A percentile compares a stretch with the other conserved stretches of the same genome.
These are phyloP conservation scores for Violaceomyces palustris DNA, from an alignment of 1,284 basidiomycete species.

Conservation along the genomic window DNA sequence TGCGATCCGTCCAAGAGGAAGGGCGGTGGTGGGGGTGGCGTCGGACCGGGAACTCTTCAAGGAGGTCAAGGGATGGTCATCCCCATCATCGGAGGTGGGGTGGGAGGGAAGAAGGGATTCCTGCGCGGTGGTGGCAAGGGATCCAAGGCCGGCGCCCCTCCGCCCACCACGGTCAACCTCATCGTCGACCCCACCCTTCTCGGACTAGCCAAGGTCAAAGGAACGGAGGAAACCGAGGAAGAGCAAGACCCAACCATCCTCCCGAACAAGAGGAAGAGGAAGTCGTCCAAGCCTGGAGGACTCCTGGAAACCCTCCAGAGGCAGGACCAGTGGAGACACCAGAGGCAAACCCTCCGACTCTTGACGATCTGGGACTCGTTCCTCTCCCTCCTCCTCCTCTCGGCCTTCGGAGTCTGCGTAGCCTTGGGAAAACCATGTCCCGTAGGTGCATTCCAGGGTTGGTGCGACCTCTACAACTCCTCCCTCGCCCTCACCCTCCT, in stretches of 20 bases:
- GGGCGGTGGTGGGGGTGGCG: slow-evolving; percentile 2
- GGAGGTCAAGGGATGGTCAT: slow-evolving; percentile 30
- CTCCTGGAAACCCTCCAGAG: background rate
- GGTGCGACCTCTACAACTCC: slow-evolving; percentile 38
- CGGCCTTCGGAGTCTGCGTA: slow-evolving; percentile 22
- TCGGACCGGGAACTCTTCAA: slow-evolving; percentile 1
- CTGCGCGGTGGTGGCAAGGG: no score
- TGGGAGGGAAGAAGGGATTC: slow-evolving; percentile 2
- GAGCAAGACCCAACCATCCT: slow-evolving; percentile 10
- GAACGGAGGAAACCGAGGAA: slow-evolving; percentile 7
- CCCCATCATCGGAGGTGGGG: slow-evolving; percentile 20
- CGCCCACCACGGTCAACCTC: slow-evolving; percentile 33
- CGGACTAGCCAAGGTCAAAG: slow-evolving; percentile 6
- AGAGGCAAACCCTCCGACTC: background rate
- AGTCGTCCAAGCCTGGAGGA: slow-evolving; percentile 7
- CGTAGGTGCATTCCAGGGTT: slow-evolving; percentile 18
- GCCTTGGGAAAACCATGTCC: slow-evolving; percentile 27
- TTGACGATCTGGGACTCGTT: slow-evolving; percentile 28
- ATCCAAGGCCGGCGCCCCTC: no score
- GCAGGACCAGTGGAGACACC: background rate
- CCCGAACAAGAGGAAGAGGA: slow-evolving; percentile 10
- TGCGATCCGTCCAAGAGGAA: slow-evolving; percentile 10
- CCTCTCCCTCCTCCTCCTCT: slow-evolving; percentile 25
- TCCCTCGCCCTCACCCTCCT: slow-evolving; percentile 31
- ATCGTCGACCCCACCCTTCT: slow-evolving; percentile 37